Evolutionary conservation across 202 grass and related monocot genomes (phyloP).

Genomic region (Zoysia matrella): DNA sequence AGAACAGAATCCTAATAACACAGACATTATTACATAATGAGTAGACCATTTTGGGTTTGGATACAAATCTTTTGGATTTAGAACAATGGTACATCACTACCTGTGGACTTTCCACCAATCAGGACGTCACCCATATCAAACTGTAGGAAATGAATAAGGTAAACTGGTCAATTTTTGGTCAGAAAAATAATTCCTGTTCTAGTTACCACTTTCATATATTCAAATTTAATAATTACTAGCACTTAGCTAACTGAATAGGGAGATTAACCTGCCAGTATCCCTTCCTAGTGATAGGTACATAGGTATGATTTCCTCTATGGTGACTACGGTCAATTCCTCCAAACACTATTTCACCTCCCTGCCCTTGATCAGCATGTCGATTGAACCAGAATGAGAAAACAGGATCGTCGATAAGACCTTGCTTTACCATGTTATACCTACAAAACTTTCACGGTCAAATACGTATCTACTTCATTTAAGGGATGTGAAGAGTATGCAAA

Average conservation of each 20-base stretch:
- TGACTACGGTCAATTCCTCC: constrained; percentile 84
- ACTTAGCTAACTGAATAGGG: constrained; percentile 25
- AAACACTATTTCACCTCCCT: constrained; percentile 93
- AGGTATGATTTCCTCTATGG: constrained; percentile 70
- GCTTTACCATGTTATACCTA: constrained; percentile 92
- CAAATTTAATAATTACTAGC: not conserved
- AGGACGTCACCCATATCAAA: constrained; percentile 84
- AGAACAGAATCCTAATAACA: constrained; percentile 60
- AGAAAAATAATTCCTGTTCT: not conserved
- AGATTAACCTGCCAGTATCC: constrained; percentile 84
- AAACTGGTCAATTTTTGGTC: constrained; percentile 27
- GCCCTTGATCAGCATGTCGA: constrained; percentile 61
- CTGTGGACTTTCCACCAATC: constrained; percentile 64
- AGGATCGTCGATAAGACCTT: constrained; percentile 60
- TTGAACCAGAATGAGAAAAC: constrained; percentile 98
- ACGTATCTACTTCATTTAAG: constrained; percentile 1
- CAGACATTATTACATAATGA: constrained; percentile 24
- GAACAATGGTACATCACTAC: constrained; percentile 21
- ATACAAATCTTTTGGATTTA: not conserved
- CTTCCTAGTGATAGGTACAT: constrained; percentile 78
- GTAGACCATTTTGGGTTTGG: constrained; percentile 20
- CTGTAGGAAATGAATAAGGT: constrained; percentile 53
- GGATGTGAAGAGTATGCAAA: constrained; percentile 17
- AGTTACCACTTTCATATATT: not conserved
- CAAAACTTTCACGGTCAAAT: constrained; percentile 20